phyloP scores from a whole-genome alignment of 2,329 filamentous ascomycete genomes.

The Hypoxylon rubiginosum region DNA sequence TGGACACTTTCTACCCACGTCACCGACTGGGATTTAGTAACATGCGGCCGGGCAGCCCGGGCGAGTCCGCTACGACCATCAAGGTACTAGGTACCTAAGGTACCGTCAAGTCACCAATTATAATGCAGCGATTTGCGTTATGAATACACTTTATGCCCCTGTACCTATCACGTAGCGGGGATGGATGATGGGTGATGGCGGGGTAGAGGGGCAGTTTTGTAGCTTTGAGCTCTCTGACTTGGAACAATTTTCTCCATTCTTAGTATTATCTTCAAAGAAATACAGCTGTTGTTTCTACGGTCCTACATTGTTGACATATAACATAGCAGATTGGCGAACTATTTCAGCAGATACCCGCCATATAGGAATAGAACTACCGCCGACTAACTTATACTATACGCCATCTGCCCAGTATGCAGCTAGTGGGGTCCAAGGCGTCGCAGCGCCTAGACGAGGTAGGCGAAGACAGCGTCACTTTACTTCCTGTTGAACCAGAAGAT shows the following conservation, averaged over 20 bases:
- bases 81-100: neutral
- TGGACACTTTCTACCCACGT: too few species aligned
- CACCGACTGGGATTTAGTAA: too few species aligned
- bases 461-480: conserved; percentile 56
- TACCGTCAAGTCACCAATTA: neutral
- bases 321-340: neutral
- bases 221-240: conserved; percentile 5
- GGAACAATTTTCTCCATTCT: neutral
- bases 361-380: neutral
- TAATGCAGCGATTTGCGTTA: neutral
- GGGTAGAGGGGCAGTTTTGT: conserved; percentile 34
- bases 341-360: neutral
- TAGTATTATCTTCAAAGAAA: neutral
- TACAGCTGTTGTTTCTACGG: neutral
- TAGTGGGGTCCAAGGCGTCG: conserved; percentile 56
- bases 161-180: neutral
- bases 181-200: conserved; percentile 11
- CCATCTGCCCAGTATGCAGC: conserved; percentile 52
- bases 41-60: too few species aligned
- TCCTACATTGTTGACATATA: neutral
- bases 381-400: neutral
- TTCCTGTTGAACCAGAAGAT: conserved; percentile 60
- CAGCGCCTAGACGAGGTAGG: conserved; percentile 55
- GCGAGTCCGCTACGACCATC: too few species aligned
- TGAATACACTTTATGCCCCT: neutral